Base-by-base conservation (phyloP, 768 basidiomycete species). In the button mushroom (Agaricus bisporus) region DNA sequence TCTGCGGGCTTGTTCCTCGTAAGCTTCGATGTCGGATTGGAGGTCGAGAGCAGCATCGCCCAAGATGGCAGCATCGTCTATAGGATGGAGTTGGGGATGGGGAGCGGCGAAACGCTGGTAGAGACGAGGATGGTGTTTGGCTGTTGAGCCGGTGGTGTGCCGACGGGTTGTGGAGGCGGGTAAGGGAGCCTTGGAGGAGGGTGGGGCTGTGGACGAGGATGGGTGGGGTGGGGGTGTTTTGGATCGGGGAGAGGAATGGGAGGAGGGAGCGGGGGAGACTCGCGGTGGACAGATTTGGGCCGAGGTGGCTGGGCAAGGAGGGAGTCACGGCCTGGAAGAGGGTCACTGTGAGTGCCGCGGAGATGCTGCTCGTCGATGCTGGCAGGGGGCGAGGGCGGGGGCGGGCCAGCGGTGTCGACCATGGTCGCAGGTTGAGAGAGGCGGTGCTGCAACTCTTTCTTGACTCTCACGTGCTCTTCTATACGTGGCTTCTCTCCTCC, bases 1-100 rank as follows among this genome's bases (percentile, higher is more conserved):
- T 45, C 85, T 69, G 48, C 94, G 73, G 49, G 97, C 92, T 58
- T 83, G 82, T 59, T 95, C 93, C 0, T 91, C 91, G 59, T 94
- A 88, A n/a, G 84, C 74, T 61, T 93, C 80, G 41, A 97, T 97
- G 62, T 93, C 91, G 28, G 80, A 76, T 41, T 85, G 86, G 0
- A 92, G 75, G 59, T 82, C 86, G 15, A 58, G 39, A 5, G 60
- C 54, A 2, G 61, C 63, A 11, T 62, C 64, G 15, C 58, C 63
- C 1, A 63, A 48, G 36, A 57, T 6, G 17, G 56, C 51, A 2
- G 73, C 73, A 45, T 79, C 76, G 48, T 71, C 65, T 4, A 66
- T 66, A 18, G 70, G 63, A 32, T 73, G 72, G 7, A 69, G 67
- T 41, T 48, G 45, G 37, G 56, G 36, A 41, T 57, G 49, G 20